Base-by-base conservation (phyloP, 129 eudicot genomes). In the Deinandra increscens region DNA sequence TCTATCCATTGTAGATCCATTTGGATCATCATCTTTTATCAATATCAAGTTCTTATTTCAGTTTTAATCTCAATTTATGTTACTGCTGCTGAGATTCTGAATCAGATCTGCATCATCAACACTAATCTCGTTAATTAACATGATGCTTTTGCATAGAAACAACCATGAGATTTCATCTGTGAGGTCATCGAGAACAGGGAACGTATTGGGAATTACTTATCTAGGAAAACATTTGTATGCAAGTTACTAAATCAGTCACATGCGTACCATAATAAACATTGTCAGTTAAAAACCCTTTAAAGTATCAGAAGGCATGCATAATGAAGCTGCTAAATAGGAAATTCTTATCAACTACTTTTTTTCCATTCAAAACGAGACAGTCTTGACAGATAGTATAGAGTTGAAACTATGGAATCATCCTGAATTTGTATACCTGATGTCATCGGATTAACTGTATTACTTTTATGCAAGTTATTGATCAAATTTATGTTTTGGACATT, bases 401-500 rank as follows among this genome's bases (percentile, higher is more conserved):
- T 45, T 45, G 51, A 45, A 45, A 45, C 51, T 45, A 45, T 7
- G 26, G 12, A 6, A 7, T 18, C 58, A 50, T 50, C 29, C 58
- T 51, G 19, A 17, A 51, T 12, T 51, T 7, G 19, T 19, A 51
- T 7, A 51, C 19, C 26, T 51, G 58, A 51, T 51, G 58, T 51
- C 31, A 51, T 17, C 29, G 58, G 29, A 51, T 17, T 9, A 7
- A 51, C 13, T 8, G 14, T 20, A 9, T 26, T 58, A 58, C 26
- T 26, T 55, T 58, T 58, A 12, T 58, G 64, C 19, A 58, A 58
- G 39, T 58, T 58, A 58, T 6, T 58, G 37, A 49, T 11, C 34
- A 23, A 7, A 4, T 49, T 65, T 14, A 17, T 42, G 14, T 48
- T 48, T 9, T 64, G 33, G 58, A 48, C 31, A 39, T 23, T 60